Conservation (phyloP, 2,329 filamentous ascomycete genomes). For the Aspergillus neoniger region DNA sequence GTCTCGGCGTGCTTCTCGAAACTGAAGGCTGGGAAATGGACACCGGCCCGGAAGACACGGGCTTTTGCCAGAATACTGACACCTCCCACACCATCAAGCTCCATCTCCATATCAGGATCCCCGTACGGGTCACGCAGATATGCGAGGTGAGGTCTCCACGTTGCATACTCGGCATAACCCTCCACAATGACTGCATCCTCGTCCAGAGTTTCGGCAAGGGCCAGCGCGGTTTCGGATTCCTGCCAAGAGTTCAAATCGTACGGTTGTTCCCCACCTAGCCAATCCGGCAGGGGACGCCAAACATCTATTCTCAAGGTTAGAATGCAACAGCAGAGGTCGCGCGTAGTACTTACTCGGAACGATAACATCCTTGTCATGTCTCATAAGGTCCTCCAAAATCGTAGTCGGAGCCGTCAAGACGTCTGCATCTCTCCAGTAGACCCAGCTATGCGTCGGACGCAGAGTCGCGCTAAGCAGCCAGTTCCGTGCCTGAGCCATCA, state of each 20-base stretch:
- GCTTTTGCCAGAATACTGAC: slow-evolving; percentile 97
- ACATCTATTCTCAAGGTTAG: slow-evolving; percentile 64
- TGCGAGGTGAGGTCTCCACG: slow-evolving; percentile 94
- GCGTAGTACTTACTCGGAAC: slow-evolving; percentile 79
- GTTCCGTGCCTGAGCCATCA: slow-evolving; percentile 97
- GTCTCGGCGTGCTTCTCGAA: slow-evolving; percentile 99
- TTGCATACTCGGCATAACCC: slow-evolving; percentile 97
- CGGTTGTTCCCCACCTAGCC: slow-evolving; percentile 96
- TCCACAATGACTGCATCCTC: slow-evolving; percentile 99
- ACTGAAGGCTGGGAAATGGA: slow-evolving; percentile 97
- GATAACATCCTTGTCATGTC: slow-evolving; percentile 97
- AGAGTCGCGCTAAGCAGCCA: slow-evolving; percentile 94
- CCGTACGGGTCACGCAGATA: slow-evolving; percentile 96
- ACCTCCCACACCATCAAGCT: slow-evolving; percentile 95
- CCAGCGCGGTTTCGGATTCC: slow-evolving; percentile 94
- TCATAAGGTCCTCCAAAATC: slow-evolving; percentile 96
- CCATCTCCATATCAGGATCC: slow-evolving; percentile 99
- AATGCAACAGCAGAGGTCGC: not conserved
- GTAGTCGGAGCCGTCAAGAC: slow-evolving; percentile 97
- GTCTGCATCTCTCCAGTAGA: slow-evolving; percentile 98
- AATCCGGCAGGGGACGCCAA: slow-evolving; percentile 97
- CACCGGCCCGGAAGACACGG: slow-evolving; percentile 88
- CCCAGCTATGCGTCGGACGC: slow-evolving; percentile 95
- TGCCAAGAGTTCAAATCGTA: slow-evolving; percentile 99
- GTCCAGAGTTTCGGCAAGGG: slow-evolving; percentile 89